Evolutionary conservation across 2,329 filamentous ascomycete species (phyloP).

Genomic region (Penicillium sp.): DNA sequence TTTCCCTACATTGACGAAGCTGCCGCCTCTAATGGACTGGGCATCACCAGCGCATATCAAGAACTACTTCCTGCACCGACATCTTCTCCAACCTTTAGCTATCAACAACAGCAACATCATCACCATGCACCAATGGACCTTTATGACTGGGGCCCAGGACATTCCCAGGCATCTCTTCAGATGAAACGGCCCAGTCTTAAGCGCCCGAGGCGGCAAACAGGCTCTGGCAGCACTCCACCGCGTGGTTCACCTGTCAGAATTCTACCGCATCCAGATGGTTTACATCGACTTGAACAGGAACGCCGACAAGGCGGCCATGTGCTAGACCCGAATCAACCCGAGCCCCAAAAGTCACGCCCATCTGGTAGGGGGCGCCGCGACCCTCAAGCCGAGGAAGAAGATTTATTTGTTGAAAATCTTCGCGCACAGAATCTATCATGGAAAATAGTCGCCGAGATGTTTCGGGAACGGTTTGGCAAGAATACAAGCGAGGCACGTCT

Average conservation of each 20-base stretch:
- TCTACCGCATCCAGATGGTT: slow-evolving; percentile 36
- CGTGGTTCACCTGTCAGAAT: slow-evolving; percentile 33
- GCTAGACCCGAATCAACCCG: slow-evolving; percentile 21
- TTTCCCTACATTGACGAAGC: slow-evolving; percentile 32
- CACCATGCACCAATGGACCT: slow-evolving; percentile 16
- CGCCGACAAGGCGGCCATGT: slow-evolving; percentile 24
- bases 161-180: slow-evolving; percentile 22
- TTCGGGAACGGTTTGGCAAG: slow-evolving; percentile 33
- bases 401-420: slow-evolving; percentile 35
- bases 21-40: slow-evolving; percentile 31
- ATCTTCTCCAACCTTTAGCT: slow-evolving; percentile 24
- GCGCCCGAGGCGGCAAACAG: slow-evolving; percentile 22
- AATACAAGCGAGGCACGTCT: slow-evolving; percentile 37
- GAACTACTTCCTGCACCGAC: slow-evolving; percentile 26
- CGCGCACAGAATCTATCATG: slow-evolving; percentile 35
- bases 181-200: slow-evolving; percentile 19
- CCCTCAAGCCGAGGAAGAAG: slow-evolving; percentile 37
- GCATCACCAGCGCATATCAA: slow-evolving; percentile 33
- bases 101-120: slow-evolving; percentile 12
- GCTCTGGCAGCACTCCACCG: slow-evolving; percentile 15
- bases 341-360: slow-evolving; percentile 25
- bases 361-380: slow-evolving; percentile 32
- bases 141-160: slow-evolving; percentile 19
- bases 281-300: slow-evolving; percentile 37
- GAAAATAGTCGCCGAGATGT: slow-evolving; percentile 35